A percentile compares a stretch with the other conserved stretches of the same genome.
phyloP scores from a whole-genome alignment of 2,329 filamentous ascomycete genomes.

The Cordyceps militaris region DNA sequence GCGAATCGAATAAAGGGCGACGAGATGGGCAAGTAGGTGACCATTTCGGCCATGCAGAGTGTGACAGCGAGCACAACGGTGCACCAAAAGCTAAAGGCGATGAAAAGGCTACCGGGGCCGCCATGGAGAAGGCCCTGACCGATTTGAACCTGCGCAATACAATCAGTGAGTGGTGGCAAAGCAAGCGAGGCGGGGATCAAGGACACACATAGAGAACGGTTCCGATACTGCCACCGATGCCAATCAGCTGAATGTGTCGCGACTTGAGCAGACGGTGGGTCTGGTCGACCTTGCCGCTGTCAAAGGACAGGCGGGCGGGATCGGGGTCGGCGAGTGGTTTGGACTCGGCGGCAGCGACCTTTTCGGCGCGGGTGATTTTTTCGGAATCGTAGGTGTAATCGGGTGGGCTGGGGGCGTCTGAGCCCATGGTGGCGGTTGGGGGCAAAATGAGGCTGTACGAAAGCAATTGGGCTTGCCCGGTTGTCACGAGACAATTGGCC shows the following conservation, averaged over 20 bases:
- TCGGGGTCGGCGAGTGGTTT: not conserved
- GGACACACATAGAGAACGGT: constrained; percentile 48
- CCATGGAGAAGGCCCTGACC: constrained; percentile 51
- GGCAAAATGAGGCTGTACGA: not conserved
- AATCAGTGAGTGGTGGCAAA: not conserved
- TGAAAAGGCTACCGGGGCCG: constrained; percentile 50
- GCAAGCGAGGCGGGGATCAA: constrained; percentile 11
- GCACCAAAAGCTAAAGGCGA: constrained; percentile 57
- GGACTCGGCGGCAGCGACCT: not conserved
- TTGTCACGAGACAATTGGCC: constrained; percentile 7
- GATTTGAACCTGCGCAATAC: constrained; percentile 40
- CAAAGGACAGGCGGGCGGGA: constrained; percentile 16
- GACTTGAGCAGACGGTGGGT: constrained; percentile 48
- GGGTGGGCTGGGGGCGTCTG: constrained; percentile 15
- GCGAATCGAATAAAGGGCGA: constrained; percentile 75
- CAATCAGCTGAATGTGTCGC: constrained; percentile 53
- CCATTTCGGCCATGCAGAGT: constrained; percentile 65
- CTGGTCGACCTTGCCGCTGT: constrained; percentile 25
- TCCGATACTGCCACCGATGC: constrained; percentile 58
- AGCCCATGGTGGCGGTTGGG: not conserved
- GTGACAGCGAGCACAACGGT: constrained; percentile 54
- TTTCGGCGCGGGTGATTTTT: constrained; percentile 10
- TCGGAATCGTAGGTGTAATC: constrained; percentile 21
- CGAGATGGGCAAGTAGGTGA: constrained; percentile 67
- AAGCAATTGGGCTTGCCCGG: not conserved